Evolutionary conservation across 805 yeast species (phyloP).

Genomic region (Ogataea parapolymorpha): DNA sequence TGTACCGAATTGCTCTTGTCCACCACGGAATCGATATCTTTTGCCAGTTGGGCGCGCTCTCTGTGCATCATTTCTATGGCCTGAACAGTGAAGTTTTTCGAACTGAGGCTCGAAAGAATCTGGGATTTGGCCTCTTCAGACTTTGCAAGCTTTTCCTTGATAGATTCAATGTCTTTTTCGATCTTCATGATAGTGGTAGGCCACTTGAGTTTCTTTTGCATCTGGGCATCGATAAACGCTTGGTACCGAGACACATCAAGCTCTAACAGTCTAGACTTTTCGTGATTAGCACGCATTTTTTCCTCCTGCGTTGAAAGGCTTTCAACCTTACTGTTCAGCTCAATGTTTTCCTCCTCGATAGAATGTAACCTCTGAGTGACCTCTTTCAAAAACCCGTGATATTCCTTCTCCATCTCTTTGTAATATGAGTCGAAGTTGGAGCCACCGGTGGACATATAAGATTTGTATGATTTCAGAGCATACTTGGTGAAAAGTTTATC

Average conservation of each 20-base stretch:
- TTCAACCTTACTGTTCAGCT: conserved; percentile 38
- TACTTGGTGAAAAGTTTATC: conserved; percentile 41
- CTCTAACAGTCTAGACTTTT: conserved; percentile 60
- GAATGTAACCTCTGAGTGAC: conserved; percentile 45
- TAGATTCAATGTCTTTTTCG: conserved; percentile 49
- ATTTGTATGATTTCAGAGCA: conserved; percentile 62
- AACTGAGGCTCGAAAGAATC: conserved; percentile 44
- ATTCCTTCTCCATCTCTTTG: conserved; percentile 54
- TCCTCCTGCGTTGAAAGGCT: conserved; percentile 43
- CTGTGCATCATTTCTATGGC: conserved; percentile 61
- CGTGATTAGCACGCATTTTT: conserved; percentile 48
- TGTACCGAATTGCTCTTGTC: conserved; percentile 43
- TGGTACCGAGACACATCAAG: conserved; percentile 68
- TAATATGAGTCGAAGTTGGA: conserved; percentile 58
- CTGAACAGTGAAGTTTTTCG: conserved; percentile 57
- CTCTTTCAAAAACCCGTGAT: conserved; percentile 47
- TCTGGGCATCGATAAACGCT: conserved; percentile 67
- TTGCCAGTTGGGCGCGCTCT: conserved; percentile 58
- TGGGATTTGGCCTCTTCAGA: conserved; percentile 37
- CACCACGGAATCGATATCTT: conserved; percentile 44
- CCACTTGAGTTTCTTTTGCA: conserved; percentile 66
- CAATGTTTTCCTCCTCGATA: conserved; percentile 39
- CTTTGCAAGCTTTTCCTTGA: conserved; percentile 36
- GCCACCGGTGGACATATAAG: conserved; percentile 55
- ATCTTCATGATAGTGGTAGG: conserved; percentile 53